Percentiles rank a stretch among this genome's conserved stretches.
Conservation (phyloP, 2,329 filamentous ascomycete genomes). For the Leptographium flavum region DNA sequence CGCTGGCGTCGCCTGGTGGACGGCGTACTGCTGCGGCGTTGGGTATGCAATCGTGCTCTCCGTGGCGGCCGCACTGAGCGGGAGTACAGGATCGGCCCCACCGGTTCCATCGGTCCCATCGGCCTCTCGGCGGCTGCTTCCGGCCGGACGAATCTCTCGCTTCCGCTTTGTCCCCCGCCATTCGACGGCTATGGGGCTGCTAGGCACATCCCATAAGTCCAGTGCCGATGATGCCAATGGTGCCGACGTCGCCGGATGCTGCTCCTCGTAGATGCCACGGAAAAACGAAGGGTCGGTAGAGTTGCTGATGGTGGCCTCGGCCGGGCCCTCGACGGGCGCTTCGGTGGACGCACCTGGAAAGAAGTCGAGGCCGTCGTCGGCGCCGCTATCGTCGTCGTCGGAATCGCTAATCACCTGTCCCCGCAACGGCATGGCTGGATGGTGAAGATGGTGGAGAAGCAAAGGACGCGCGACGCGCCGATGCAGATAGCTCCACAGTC, state of each 20-base stretch:
- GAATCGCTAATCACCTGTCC: neutral
- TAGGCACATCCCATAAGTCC: conserved; percentile 31
- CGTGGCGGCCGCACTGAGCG: conserved; percentile 19
- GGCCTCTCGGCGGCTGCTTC: neutral
- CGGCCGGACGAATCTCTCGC: neutral
- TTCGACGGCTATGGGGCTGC: conserved; percentile 19
- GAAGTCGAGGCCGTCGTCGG: neutral
- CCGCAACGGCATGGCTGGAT: neutral
- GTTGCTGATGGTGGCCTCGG: conserved; percentile 9
- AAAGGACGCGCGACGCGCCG: neutral
- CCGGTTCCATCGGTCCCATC: too few species aligned
- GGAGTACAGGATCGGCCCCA: neutral
- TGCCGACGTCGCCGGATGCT: conserved; percentile 19
- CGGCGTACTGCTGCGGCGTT: conserved; percentile 19
- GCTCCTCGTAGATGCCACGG: conserved; percentile 30
- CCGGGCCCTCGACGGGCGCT: neutral
- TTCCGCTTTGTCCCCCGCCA: conserved; percentile 11
- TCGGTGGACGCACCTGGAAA: too few species aligned
- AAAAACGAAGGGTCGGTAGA: conserved; percentile 36
- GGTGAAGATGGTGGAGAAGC: neutral
- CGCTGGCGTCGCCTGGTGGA: neutral
- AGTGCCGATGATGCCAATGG: conserved; percentile 3
- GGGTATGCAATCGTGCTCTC: conserved; percentile 19
- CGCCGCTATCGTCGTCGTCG: neutral
- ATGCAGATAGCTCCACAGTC: too few species aligned